Conservation (phyloP, 805 yeast genomes). For the Helenozyma rhizophorensis region DNA sequence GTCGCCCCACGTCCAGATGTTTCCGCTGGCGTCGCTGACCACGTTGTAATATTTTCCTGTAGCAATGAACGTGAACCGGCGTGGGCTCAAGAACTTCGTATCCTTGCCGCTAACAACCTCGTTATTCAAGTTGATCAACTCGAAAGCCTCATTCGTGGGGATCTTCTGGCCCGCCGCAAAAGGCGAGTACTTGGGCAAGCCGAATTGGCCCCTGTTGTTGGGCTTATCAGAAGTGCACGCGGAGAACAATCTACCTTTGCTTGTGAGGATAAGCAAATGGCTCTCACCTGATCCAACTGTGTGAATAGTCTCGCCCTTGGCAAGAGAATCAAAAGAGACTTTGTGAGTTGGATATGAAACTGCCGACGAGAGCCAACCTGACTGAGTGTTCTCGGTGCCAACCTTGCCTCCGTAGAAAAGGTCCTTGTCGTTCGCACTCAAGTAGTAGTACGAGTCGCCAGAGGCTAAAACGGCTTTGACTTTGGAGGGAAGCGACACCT, state of each 20-base stretch:
- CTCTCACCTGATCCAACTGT: conserved; percentile 57
- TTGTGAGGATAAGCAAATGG: conserved; percentile 64
- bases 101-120: conserved; percentile 22
- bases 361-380: conserved; percentile 6
- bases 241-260: conserved; percentile 57
- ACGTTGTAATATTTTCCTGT: conserved; percentile 72
- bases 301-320: conserved; percentile 33
- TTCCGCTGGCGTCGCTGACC: conserved; percentile 62
- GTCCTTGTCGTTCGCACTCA: conserved; percentile 42
- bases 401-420: conserved; percentile 7
- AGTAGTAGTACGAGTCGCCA: conserved; percentile 44
- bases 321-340: conserved; percentile 3
- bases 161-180: conserved; percentile 49
- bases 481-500: conserved; percentile 25
- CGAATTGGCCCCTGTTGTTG: conserved; percentile 72
- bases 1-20: conserved; percentile 81
- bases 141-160: conserved; percentile 31
- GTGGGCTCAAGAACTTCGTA: conserved; percentile 25
- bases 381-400: no score
- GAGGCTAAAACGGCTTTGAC: conserved; percentile 39
- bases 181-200: conserved; percentile 70
- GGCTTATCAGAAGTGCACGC: conserved; percentile 44
- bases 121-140: conserved; percentile 55
- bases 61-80: conserved; percentile 57
- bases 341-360: conserved; percentile 1